These are phyloP conservation scores for Aspergillus carlsbadensis DNA, from an alignment of 495 filamentous ascomycete species.

Conservation along the genomic window DNA sequence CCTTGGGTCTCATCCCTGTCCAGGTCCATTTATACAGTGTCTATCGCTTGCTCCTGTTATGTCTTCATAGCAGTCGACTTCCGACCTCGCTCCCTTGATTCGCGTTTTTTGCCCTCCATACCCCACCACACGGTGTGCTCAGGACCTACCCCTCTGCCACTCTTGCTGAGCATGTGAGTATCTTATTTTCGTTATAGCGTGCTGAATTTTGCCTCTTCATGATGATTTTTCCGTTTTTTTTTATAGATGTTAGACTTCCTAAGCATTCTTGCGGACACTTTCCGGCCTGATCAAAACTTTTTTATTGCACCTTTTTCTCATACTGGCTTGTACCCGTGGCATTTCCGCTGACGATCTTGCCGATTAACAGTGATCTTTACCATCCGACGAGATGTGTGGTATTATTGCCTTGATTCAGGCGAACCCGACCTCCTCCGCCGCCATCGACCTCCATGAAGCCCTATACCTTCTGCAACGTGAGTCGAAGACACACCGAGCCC, in stretches of 20 bases:
- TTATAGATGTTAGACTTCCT: conserved; percentile 55
- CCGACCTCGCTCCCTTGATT: conserved; percentile 12
- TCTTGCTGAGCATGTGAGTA: conserved; percentile 4
- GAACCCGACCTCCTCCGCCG: conserved; percentile 61
- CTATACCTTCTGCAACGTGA: conserved; percentile 80
- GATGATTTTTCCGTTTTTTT: conserved; percentile 47
- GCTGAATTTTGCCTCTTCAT: conserved; percentile 27
- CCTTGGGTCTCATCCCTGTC: conserved; percentile 11
- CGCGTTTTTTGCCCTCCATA: conserved; percentile 13
- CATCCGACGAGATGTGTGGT: conserved; percentile 68
- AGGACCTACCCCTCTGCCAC: conserved; percentile 6
- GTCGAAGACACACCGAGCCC: conserved; percentile 14
- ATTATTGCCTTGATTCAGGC: conserved; percentile 81
- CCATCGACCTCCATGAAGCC: conserved; percentile 82
- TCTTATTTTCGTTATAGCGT: neutral
- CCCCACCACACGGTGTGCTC: conserved; percentile 19
- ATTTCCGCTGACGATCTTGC: conserved; percentile 17
- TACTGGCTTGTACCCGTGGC: conserved; percentile 1
- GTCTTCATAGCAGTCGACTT: conserved; percentile 16
- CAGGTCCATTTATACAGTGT: conserved; percentile 3
- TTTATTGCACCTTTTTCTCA: conserved; percentile 16
- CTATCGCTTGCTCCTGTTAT: conserved; percentile 17
- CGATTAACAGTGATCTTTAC: conserved; percentile 17
- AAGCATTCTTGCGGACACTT: conserved; percentile 45
- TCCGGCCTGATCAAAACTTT: conserved; percentile 36